Base-by-base conservation (phyloP, 495 filamentous ascomycete genomes). In the Neohortaea acidophila region DNA sequence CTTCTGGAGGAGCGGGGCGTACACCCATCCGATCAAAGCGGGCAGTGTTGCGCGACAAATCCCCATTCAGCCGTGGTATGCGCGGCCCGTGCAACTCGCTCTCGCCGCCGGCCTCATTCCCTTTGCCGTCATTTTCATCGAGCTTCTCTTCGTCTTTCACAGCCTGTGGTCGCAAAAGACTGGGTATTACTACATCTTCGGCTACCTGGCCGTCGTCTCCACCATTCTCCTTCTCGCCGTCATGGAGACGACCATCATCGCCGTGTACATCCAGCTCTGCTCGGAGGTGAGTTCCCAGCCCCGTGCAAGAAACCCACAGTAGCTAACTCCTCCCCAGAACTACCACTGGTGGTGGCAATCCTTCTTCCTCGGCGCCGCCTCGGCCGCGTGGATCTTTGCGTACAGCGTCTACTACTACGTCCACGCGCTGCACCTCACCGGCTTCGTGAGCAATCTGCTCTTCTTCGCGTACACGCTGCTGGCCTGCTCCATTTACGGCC, bases 271-370 rank as follows among this genome's bases (percentile, higher is more conserved):
- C 31, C 78, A 81, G 55, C 72, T 94, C 17, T 92, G 85, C 60
- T 62, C 73, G 9, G 86, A 81, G 61, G 70, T 71, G 62, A 53
- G 62, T 43, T 19, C 20, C 8, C 21, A 45, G 6, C 22, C 23
- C 35, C 19, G n/a, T n/a, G n/a, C n/a, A n/a, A n/a, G 21, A 17
- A 21, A 10, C 34, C 12, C 30, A 13, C 18, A n/a, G 12, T 31
- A 11, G n/a, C 17, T 21, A 14, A 14, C n/a, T 30, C 13, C 22
- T 20, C n/a, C 38, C 8, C 39, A 85, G 75, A 87, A 93, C 55
- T 84, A 92, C 58, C 70, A 89, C 55, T 94, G 86, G 86, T 91
- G 82, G 83, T 93, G 84, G 84, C 79, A 84, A 53, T 83, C 79
- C 46, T 89, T 94, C 63, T 57, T 84, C 25, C 72, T 86, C 12